Evolutionary conservation across 129 eudicot genomes (phyloP), one percentile per base, ranked within the genome.

Genomic region (Flaveria ramosissima): DNA sequence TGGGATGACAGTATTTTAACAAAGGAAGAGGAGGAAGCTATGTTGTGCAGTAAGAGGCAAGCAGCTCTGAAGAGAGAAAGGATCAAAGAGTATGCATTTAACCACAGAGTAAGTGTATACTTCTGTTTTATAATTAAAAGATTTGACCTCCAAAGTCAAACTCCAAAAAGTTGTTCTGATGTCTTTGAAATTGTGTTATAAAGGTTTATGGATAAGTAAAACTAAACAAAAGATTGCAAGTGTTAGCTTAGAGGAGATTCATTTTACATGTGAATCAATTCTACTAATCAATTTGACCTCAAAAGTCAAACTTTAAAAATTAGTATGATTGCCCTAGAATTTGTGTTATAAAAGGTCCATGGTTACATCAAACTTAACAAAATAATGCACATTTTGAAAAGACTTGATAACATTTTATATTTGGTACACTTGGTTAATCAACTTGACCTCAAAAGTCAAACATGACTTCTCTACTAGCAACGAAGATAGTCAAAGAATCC

Each of bases 61-160:
- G 98, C 98, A 67, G 81, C 87, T 52, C 48, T 88, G 72, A 88
- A 86, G 84, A 80, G 98, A 74, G 95, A 93, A 65, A 82, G 96
- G 77, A 84, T 87, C 55, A 90, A 78, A 74, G 97, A 89, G 77
- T 88, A 90, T 65, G 78, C 93, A 74, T 84, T 78, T 62, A 88
- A 78, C 70, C 96, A 93, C 76, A 84, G 97, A 82, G 98, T 93
- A 41, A 68, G 89, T 72, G 63, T 59, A 55, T 24, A 17, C 23
- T 57, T 71, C 26, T 1, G 4, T 6, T 78, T 42, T 39, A 39
- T 61, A 39, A 53, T 10, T 43, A 41, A 30, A 43, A 56, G 43
- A 12, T 26, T 62, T 62, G 42, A 27, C 17, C 68, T 62, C 42
- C 14, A 27, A 26, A 26, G 42, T 62, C 43, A 62, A 27, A 62